These are phyloP conservation scores for Waitea zeae DNA, from an alignment of 1,284 basidiomycete genomes.

Conservation along the genomic window DNA sequence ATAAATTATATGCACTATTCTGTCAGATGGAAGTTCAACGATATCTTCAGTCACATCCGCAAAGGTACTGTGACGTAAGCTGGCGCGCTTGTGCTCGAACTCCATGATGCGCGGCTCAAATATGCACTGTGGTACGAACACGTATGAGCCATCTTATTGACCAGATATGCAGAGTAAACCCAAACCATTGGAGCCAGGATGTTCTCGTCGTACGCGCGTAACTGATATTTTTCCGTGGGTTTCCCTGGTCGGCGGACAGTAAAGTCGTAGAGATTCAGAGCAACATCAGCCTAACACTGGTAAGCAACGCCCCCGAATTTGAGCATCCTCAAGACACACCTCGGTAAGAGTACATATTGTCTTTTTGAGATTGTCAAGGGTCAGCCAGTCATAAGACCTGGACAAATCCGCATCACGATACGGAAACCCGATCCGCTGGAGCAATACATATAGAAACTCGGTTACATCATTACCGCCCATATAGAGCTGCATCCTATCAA, in stretches of 20 bases:
- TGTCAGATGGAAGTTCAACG: conserved; percentile 42
- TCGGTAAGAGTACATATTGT: conserved; percentile 73
- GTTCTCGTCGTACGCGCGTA: conserved; percentile 91
- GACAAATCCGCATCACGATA: conserved; percentile 71
- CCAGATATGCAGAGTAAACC: not conserved
- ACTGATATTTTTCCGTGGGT: conserved; percentile 73
- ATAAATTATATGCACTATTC: conserved; percentile 27
- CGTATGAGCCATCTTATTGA: too few species aligned
- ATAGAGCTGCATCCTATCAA: conserved; percentile 57
- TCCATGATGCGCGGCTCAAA: conserved; percentile 90
- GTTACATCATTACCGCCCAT: conserved; percentile 94
- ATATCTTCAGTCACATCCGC: conserved; percentile 59
- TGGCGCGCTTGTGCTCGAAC: conserved; percentile 60
- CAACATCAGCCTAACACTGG: conserved; percentile 55
- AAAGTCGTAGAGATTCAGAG: conserved; percentile 81
- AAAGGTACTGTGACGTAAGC: conserved; percentile 25
- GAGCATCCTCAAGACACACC: conserved; percentile 21
- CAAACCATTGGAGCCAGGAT: conserved; percentile 86
- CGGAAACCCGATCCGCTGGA: conserved; percentile 76
- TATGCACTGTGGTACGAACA: conserved; percentile 40
- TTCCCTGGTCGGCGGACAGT: conserved; percentile 63
- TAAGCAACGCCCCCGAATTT: conserved; percentile 2
- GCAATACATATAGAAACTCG: conserved; percentile 67
- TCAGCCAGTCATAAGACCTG: conserved; percentile 68
- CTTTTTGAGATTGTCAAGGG: conserved; percentile 80